These are phyloP conservation scores for Phanerodontia chrysosporium DNA, from an alignment of 768 basidiomycete species.

Conservation along the genomic window DNA sequence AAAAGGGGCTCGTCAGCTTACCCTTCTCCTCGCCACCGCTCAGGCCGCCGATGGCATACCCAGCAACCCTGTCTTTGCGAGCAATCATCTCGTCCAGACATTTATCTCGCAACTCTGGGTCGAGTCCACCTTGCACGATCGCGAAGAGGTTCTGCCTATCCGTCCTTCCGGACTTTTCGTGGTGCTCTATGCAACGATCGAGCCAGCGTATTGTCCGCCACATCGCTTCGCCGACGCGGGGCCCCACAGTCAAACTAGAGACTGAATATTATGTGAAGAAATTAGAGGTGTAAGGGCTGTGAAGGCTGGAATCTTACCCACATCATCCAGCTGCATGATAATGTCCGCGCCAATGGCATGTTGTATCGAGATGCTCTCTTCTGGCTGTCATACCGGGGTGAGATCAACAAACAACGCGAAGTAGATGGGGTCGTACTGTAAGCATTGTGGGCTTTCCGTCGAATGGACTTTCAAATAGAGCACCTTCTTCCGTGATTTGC, in stretches of 20 bases:
- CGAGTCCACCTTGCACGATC: constrained; percentile 86
- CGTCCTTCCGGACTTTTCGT: constrained; percentile 62
- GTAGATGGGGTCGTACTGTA: constrained; percentile 47
- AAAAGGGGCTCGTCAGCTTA: constrained; percentile 21
- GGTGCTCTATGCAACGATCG: constrained; percentile 78
- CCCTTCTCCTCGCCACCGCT: constrained; percentile 94
- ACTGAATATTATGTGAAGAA: constrained; percentile 38
- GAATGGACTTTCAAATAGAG: constrained; percentile 80
- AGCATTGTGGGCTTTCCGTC: constrained; percentile 86
- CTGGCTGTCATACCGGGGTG: constrained; percentile 58
- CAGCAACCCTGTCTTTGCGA: constrained; percentile 72
- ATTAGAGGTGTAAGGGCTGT: neutral
- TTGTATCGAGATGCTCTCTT: constrained; percentile 88
- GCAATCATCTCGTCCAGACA: constrained; percentile 82
- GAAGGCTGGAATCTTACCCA: constrained; percentile 47
- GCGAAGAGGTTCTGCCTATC: constrained; percentile 82
- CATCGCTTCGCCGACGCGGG: constrained; percentile 86
- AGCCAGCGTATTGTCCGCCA: constrained; percentile 86
- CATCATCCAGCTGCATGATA: constrained; percentile 93
- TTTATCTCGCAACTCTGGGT: constrained; percentile 61
- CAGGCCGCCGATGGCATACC: constrained; percentile 87
- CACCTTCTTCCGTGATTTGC: constrained; percentile 84
- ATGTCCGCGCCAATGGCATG: constrained; percentile 91
- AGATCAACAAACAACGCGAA: neutral
- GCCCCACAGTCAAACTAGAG: constrained; percentile 73